Percentiles rank a stretch among this genome's conserved stretches.
Evolutionary conservation across 139 green algal genomes (phyloP).

Genomic region (Chlorella sp.): DNA sequence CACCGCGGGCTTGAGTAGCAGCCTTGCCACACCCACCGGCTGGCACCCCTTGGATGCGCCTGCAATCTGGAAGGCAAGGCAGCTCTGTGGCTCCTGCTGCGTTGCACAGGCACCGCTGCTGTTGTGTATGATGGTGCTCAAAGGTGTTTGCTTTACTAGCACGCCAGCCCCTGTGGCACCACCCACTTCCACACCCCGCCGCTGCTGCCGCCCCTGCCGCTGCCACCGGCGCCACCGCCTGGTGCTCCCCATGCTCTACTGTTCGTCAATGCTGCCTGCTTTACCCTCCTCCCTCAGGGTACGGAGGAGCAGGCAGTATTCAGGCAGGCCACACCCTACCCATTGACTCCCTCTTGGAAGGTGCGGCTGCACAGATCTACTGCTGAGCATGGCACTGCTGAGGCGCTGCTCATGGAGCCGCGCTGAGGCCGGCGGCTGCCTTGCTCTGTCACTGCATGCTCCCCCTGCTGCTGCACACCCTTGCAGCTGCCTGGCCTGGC

Average conservation of each 20-base stretch:
- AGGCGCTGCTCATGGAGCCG: no score
- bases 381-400: background rate
- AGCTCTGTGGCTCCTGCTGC: no score
- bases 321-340: slow-evolving; percentile 27
- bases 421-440: background rate
- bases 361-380: background rate
- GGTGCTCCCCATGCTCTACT: no score
- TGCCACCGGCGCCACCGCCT: no score
- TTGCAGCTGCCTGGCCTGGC: no score
- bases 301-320: slow-evolving; percentile 43
- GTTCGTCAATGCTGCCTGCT: no score
- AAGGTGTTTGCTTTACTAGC: no score
- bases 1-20: background rate
- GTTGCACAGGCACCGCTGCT: background rate
- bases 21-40: background rate
- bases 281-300: slow-evolving; percentile 22
- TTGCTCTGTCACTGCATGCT: no score
- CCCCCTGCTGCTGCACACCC: no score
- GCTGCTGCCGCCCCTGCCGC: no score
- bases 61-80: slow-evolving; percentile 30
- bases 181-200: no score
- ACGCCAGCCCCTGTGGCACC: no score
- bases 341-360: slow-evolving; percentile 45
- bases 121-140: background rate
- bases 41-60: slow-evolving; percentile 39